Percentiles rank a stretch among this genome's conserved stretches.
These are phyloP conservation scores for Henckelia pumila DNA, from an alignment of 257 asterid species.

Conservation along the genomic window DNA sequence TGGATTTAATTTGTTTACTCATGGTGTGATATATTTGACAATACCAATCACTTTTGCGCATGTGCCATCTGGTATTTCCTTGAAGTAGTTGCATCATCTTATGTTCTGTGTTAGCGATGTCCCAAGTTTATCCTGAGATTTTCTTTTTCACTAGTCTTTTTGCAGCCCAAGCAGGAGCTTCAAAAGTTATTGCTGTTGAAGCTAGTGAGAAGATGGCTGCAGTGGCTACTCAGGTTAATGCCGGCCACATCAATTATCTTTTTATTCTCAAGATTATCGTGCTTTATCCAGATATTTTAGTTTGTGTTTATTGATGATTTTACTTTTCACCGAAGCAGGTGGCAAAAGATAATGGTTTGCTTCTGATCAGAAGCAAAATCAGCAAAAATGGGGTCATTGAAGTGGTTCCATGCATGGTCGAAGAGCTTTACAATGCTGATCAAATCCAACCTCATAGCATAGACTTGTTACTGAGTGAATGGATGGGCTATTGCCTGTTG, in stretches of 20 bases:
- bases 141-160: conserved; percentile 57
- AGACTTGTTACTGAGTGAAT: conserved; percentile 84
- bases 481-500: conserved; percentile 99
- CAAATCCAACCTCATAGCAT: conserved; percentile 60
- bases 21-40: too few species aligned
- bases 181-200: conserved; percentile 82
- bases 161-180: conserved; percentile 97
- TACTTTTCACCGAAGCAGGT: conserved; percentile 43
- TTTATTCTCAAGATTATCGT: conserved; percentile 9
- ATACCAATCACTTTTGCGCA: too few species aligned
- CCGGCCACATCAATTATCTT: conserved; percentile 15
- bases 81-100: too few species aligned
- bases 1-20: too few species aligned
- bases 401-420: conserved; percentile 88
- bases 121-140: conserved; percentile 15
- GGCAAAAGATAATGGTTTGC: conserved; percentile 69
- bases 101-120: too few species aligned
- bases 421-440: conserved; percentile 51
- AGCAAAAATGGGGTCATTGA: conserved; percentile 48
- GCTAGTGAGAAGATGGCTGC: conserved; percentile 94
- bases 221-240: conserved; percentile 77
- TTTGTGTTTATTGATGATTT: conserved; percentile 17
- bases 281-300: conserved; percentile 7
- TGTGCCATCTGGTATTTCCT: too few species aligned
- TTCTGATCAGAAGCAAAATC: conserved; percentile 34